phyloP scores from a whole-genome alignment of 2,329 filamentous ascomycete species.

The Amylocarpus encephaloides region DNA sequence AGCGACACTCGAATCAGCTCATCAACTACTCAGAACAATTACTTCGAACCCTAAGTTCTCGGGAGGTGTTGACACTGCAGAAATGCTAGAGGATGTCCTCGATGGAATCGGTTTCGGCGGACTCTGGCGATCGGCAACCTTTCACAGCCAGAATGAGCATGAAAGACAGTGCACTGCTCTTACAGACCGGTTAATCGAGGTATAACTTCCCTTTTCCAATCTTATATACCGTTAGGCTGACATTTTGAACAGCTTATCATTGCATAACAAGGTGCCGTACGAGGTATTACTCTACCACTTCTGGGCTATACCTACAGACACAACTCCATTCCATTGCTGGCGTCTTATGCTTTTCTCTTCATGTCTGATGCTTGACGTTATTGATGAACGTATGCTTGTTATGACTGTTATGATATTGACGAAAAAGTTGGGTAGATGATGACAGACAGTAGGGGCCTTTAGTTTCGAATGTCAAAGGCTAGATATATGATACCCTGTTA shows the following conservation, averaged over 20 bases:
- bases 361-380: not conserved
- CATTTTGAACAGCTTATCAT: conserved; percentile 10
- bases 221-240: not conserved
- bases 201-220: conserved; percentile 10
- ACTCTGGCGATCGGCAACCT: conserved; percentile 44
- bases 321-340: not conserved
- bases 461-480: not conserved
- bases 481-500: conserved; percentile 12
- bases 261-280: conserved; percentile 3
- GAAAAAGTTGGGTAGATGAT: conserved; percentile 1
- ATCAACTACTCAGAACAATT: conserved; percentile 52
- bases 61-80: conserved; percentile 41
- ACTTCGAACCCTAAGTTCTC: conserved; percentile 48
- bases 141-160: conserved; percentile 27
- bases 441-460: not conserved
- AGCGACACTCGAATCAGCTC: conserved; percentile 52
- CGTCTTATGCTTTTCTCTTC: not conserved
- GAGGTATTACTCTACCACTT: not conserved
- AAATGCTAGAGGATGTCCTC: conserved; percentile 46
- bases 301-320: not conserved
- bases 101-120: conserved; percentile 58
- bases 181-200: conserved; percentile 29
- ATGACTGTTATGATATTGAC: conserved; percentile 1
- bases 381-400: not conserved
- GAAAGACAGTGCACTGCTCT: conserved; percentile 29